Conservation (phyloP, 768 basidiomycete species). For the Russula compacta region DNA sequence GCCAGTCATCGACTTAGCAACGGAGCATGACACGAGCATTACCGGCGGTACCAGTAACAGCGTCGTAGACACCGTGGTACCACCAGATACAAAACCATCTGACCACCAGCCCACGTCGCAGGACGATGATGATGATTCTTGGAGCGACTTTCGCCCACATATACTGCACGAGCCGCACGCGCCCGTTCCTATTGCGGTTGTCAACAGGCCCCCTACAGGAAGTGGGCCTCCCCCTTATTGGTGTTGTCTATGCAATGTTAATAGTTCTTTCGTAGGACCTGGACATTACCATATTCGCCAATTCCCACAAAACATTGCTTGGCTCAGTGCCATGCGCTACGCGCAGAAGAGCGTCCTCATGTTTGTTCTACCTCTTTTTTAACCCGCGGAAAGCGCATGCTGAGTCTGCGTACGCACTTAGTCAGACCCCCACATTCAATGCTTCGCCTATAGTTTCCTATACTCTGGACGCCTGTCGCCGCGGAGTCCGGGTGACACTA, state of each 20-base stretch:
- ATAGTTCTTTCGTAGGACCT: conserved; percentile 25
- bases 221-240: conserved; percentile 24
- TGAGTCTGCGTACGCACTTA: conserved; percentile 18
- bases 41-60: neutral
- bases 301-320: conserved; percentile 58
- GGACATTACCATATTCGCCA: conserved; percentile 37
- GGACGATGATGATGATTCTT: conserved; percentile 18
- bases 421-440: conserved; percentile 65
- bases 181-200: conserved; percentile 56
- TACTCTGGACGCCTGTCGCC: conserved; percentile 48
- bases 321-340: conserved; percentile 54
- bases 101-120: neutral
- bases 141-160: conserved; percentile 53
- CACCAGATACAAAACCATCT: neutral
- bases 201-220: conserved; percentile 54
- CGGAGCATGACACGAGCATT: neutral
- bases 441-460: conserved; percentile 52
- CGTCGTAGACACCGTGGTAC: neutral
- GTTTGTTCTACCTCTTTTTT: conserved; percentile 25
- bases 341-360: conserved; percentile 59
- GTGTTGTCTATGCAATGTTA: neutral
- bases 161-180: conserved; percentile 48
- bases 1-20: neutral
- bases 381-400: neutral
- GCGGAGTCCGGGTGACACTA: conserved; percentile 51